Percentiles rank a stretch among this genome's conserved stretches.
Conservation (phyloP, 768 basidiomycete genomes). For the Scleroderma citrinum region DNA sequence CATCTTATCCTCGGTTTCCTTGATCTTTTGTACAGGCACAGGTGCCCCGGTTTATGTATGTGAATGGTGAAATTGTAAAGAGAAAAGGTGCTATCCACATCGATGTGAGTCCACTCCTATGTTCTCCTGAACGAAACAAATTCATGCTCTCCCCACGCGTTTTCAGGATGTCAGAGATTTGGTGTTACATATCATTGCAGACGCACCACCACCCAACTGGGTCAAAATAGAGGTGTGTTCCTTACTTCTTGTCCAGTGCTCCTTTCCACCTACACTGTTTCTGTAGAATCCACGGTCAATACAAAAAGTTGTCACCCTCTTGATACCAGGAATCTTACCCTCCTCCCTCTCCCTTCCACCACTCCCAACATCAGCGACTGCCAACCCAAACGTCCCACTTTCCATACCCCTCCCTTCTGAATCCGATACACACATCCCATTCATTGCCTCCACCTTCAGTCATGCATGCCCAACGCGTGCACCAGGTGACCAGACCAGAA, state of each 20-base stretch:
- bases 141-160: neutral
- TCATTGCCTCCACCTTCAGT: slow-evolving; percentile 74
- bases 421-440: slow-evolving; percentile 45
- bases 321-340: slow-evolving; percentile 84
- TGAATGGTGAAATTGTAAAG: slow-evolving; percentile 67
- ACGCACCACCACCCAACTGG: slow-evolving; percentile 84
- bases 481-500: slow-evolving; percentile 78
- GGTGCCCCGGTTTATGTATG: slow-evolving; percentile 74
- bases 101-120: slow-evolving; percentile 46
- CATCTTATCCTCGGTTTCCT: neutral
- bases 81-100: slow-evolving; percentile 73
- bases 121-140: no score
- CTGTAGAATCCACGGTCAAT: slow-evolving; percentile 66
- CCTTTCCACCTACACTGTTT: slow-evolving; percentile 1
- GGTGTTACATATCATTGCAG: slow-evolving; percentile 72
- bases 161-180: slow-evolving; percentile 84
- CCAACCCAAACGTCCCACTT: slow-evolving; percentile 52
- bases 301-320: slow-evolving; percentile 70
- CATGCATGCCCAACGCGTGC: slow-evolving; percentile 92
- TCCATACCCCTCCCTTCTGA: slow-evolving; percentile 33
- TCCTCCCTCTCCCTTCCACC: slow-evolving; percentile 68
- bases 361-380: slow-evolving; percentile 60
- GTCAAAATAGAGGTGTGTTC: slow-evolving; percentile 70
- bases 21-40: slow-evolving; percentile 8
- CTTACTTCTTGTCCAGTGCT: neutral